phyloP scores from a whole-genome alignment of 495 filamentous ascomycete genomes.

The Immersiella caudata region DNA sequence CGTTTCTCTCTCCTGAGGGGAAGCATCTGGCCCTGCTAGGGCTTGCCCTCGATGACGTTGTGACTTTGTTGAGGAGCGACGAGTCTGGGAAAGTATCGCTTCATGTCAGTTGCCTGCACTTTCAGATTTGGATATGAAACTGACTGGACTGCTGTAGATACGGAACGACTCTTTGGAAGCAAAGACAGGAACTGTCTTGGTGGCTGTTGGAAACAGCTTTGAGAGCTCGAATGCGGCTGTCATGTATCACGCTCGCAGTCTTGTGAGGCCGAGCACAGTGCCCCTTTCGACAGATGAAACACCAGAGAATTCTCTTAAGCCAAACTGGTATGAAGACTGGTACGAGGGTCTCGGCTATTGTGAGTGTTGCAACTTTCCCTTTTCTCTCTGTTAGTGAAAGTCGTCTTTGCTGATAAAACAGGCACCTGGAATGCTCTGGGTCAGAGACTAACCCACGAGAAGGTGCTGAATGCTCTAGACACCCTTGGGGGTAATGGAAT shows the following conservation, averaged over 20 bases:
- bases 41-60: slow-evolving; percentile 71
- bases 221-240: slow-evolving; percentile 77
- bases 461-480: slow-evolving; percentile 74
- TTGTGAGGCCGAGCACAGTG: slow-evolving; percentile 47
- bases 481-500: slow-evolving; percentile 71
- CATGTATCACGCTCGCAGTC: slow-evolving; percentile 80
- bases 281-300: slow-evolving; percentile 13
- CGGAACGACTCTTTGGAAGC: slow-evolving; percentile 63
- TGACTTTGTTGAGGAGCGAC: slow-evolving; percentile 70
- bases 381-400: not conserved
- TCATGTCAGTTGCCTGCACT: slow-evolving; percentile 52
- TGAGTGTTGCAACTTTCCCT: slow-evolving; percentile 30
- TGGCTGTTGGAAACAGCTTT: slow-evolving; percentile 72
- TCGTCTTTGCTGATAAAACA: slow-evolving; percentile 23
- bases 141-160: slow-evolving; percentile 36
- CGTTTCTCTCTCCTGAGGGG: slow-evolving; percentile 76
- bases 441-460: slow-evolving; percentile 76
- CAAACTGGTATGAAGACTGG: slow-evolving; percentile 84
- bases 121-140: not conserved
- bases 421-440: slow-evolving; percentile 95
- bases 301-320: slow-evolving; percentile 37
- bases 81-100: slow-evolving; percentile 66
- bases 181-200: slow-evolving; percentile 66
- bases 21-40: slow-evolving; percentile 79
- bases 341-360: slow-evolving; percentile 78